A percentile compares a stretch with the other conserved stretches of the same genome.
Conservation (phyloP, 2,329 filamentous ascomycete genomes). For the Cercospora brassicicola region DNA sequence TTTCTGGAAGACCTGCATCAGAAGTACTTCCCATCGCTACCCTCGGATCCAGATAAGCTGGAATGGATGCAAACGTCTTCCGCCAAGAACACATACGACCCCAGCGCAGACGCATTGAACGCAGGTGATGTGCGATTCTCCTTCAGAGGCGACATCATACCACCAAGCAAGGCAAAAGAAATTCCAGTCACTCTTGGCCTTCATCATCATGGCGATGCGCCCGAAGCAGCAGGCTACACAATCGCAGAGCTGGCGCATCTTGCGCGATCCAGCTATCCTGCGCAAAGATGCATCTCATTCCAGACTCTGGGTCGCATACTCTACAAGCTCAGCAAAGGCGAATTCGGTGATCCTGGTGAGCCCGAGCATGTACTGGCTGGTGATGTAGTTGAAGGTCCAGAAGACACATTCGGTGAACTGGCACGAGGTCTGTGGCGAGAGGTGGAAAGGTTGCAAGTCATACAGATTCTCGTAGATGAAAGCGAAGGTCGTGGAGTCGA, state of each 20-base stretch:
- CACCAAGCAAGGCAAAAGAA: conserved; percentile 70
- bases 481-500: conserved; percentile 62
- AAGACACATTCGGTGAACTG: conserved; percentile 47
- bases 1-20: conserved; percentile 82
- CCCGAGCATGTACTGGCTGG: conserved; percentile 23
- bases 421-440: conserved; percentile 81
- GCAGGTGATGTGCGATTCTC: conserved; percentile 82
- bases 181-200: conserved; percentile 78
- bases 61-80: conserved; percentile 80
- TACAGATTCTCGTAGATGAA: conserved; percentile 76
- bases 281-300: conserved; percentile 87
- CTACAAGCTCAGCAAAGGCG: conserved; percentile 76
- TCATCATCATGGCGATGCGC: conserved; percentile 90
- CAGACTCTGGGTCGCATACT: conserved; percentile 85
- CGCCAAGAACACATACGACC: conserved; percentile 72
- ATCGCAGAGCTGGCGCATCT: conserved; percentile 80
- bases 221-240: conserved; percentile 92
- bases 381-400: conserved; percentile 44
- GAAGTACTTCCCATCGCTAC: conserved; percentile 89
- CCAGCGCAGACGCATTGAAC: conserved; percentile 68
- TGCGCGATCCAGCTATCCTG: conserved; percentile 76
- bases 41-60: conserved; percentile 79
- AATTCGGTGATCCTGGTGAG: conserved; percentile 58
- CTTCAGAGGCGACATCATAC: conserved; percentile 76
- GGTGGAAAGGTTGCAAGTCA: conserved; percentile 71